Conservation (phyloP, 139 green algal genomes). For the Chlorella sp. region DNA sequence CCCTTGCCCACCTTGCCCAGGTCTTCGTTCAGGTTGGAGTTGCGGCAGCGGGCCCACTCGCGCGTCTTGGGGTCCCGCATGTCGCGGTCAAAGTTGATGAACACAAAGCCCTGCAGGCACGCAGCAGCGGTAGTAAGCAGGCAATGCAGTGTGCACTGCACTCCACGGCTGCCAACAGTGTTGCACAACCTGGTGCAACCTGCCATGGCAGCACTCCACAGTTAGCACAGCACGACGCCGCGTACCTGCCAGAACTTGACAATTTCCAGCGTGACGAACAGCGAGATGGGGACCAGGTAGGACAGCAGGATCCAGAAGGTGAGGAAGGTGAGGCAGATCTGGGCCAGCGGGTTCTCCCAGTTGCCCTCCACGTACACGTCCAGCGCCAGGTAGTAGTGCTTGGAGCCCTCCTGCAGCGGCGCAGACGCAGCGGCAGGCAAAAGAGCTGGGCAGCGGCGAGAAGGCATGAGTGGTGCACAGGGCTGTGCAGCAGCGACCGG, state of each 20-base stretch:
- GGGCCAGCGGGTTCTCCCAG: conserved; percentile 28
- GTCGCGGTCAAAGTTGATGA: conserved; percentile 81
- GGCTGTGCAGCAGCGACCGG: no score
- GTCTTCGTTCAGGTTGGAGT: conserved; percentile 98
- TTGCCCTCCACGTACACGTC: conserved; percentile 49
- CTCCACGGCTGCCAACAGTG: neutral
- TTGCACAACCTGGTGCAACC: no score
- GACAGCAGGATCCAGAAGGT: conserved; percentile 90
- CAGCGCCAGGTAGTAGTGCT: conserved; percentile 57
- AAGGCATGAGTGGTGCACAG: no score
- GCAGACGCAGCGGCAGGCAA: no score
- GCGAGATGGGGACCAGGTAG: conserved; percentile 98
- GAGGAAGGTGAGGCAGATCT: conserved; percentile 76
- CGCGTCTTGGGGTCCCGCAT: conserved; percentile 81
- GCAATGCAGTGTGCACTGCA: neutral
- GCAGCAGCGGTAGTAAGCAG: neutral
- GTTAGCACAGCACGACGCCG: no score
- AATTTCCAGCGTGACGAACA: conserved; percentile 98
- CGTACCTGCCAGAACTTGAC: conserved; percentile 88
- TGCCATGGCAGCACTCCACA: no score
- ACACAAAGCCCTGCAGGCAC: conserved; percentile 72
- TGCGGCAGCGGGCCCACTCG: conserved; percentile 81
- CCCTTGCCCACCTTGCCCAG: conserved; percentile 76
- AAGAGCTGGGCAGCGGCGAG: no score
- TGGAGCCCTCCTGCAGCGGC: conserved; percentile 23